Percentiles rank a stretch among this genome's conserved stretches.
phyloP scores from a whole-genome alignment of 495 filamentous ascomycete species.

The Aspergillus coremiiformis region DNA sequence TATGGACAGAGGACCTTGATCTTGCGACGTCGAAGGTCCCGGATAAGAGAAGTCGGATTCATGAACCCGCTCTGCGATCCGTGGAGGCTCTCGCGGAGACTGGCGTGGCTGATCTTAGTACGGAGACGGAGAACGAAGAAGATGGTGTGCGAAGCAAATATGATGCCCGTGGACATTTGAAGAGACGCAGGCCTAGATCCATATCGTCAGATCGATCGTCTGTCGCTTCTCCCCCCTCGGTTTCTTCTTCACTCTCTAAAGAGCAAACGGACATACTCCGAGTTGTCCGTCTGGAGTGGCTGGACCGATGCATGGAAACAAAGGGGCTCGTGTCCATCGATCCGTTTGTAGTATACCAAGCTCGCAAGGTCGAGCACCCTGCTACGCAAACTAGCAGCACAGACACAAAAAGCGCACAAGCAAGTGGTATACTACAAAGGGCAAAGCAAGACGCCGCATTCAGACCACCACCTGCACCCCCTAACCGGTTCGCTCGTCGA shows the following conservation, averaged over 20 bases:
- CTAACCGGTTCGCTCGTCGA: neutral
- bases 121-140: conserved; percentile 29
- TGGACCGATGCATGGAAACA: conserved; percentile 52
- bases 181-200: neutral
- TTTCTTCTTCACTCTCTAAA: neutral
- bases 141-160: conserved; percentile 11
- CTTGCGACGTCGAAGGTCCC: conserved; percentile 9
- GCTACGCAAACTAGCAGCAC: neutral
- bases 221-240: neutral
- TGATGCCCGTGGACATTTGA: conserved; percentile 4
- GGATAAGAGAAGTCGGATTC: conserved; percentile 20
- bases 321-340: conserved; percentile 49
- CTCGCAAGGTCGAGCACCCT: conserved; percentile 19
- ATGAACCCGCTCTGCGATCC: neutral
- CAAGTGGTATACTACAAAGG: conserved; percentile 41
- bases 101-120: conserved; percentile 25
- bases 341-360: conserved; percentile 61
- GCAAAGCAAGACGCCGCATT: conserved; percentile 43
- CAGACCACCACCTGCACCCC: conserved; percentile 9
- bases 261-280: conserved; percentile 37
- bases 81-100: neutral
- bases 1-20: conserved; percentile 50
- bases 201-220: neutral
- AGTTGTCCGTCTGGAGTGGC: conserved; percentile 73
- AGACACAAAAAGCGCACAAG: neutral